Base-by-base conservation (phyloP, 176 grass and related monocot species). In the Paspalum notatum region DNA sequence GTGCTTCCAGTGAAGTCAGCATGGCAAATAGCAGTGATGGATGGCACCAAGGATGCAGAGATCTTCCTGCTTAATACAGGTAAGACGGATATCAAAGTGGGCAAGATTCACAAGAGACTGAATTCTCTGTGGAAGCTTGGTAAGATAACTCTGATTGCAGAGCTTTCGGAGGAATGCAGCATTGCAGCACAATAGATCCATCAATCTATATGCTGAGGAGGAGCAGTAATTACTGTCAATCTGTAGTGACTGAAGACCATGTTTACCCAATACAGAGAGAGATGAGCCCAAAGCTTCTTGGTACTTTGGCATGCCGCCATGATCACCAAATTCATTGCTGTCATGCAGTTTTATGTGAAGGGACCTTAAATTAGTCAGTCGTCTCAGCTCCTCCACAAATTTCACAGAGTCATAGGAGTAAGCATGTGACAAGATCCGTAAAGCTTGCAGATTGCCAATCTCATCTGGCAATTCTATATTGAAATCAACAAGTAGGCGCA, bases 401-500 rank as follows among this genome's bases (percentile, higher is more conserved):
- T 56, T 74, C 27, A 54, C 17, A 38, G 32, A 56, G 32, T 39
- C 20, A 14, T 40, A 13, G 0, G 17, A 40, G 18, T 10, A 72
- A 59, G 53, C 72, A 59, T 60, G 38, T 75, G 72, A 75, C 54
- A 75, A n/a, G 7, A 39, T n/a, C 3, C 22, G 13, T 55, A 75
- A 26, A 8, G 54, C 39, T 45, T 75, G 53, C 8, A 75, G 20
- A 10, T 60, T n/a, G 4, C 54, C 54, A 38, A 75, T 24, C 39
- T 75, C 54, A 75, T 25, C 54, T 1, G 54, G 54, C 11, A 75
- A 15, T 17, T 25, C 0, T 75, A 57, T n/a, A 2, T 38, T 44
- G 6, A n/a, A 41, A 76, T 60, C 39, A 46, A 62, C 55, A 12
- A 62, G 41, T 8, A 76, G 41, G 20, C 42, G 74, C 13, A 46